Base-by-base conservation (phyloP, 768 basidiomycete genomes). In the Xanthoconium purpureum region DNA sequence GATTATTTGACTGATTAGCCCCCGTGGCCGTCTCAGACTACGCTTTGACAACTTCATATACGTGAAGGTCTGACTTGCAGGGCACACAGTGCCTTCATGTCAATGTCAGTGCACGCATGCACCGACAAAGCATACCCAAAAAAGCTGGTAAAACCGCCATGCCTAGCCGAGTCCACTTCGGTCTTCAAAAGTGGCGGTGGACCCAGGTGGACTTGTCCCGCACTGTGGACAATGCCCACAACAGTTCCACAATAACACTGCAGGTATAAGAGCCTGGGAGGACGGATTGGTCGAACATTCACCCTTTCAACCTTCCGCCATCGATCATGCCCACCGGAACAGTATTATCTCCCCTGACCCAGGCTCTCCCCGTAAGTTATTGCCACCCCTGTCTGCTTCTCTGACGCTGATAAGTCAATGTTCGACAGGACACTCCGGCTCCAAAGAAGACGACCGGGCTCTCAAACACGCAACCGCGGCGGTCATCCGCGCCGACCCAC, bases 181-280 rank as follows among this genome's bases (percentile, higher is more conserved):
- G n/a, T n/a, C 15, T 12, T 47, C 20, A 42, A 17, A 37, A n/a
- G 56, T 54, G 50, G 57, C 44, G 35, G 47, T 55, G 51, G 47
- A 55, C 42, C 8, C 18, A 2, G 28, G 42, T 44, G 54, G 47
- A 43, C 51, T 12, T 53, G 45, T 15, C 20, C 18, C 12, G 24
- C 45, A 47, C 37, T 29, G 61, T 58, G 54, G 55, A 60, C 61
- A 54, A 56, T 57, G 54, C 44, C 58, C 66, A 64, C 36, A n/a
- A 35, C 32, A 32, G 43, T 11, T 55, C 56, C 61, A 58, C 58
- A 49, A 13, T 30, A 29, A 38, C 7, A 20, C 52, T 43, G 35
- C 29, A 3, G 43, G 29, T 58, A 64, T 66, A 67, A 56, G 64
- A 45, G 30, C 37, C 30, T 30, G 46, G 29, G 11, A 6, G 15